Evolutionary conservation across 2,329 filamentous ascomycete species (phyloP), one percentile per base, ranked within the genome.

Genomic region (Phyllosticta citrichinensis): DNA sequence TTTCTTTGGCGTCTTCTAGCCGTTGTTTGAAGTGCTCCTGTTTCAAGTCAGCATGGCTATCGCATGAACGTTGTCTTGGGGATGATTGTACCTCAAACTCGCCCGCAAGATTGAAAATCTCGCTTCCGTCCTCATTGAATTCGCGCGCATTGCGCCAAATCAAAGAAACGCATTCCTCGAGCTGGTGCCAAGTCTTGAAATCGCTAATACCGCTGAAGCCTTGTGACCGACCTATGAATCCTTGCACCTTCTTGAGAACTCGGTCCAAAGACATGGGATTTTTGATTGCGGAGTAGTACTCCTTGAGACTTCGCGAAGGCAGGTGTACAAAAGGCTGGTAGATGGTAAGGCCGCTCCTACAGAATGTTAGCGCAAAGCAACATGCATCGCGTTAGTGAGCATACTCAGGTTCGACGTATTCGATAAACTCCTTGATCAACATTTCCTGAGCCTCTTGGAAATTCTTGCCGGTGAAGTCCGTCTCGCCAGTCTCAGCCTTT

Each of bases 61-160:
- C 8, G 30, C 3, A n/a, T n/a, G 12, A 14, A 47, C n/a, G 19
- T n/a, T 12, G 4, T 52, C 19, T 22, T 5, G 20, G 24, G 40
- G n/a, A 59, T 56, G 51, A 66, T 30, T 74, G 58, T 76, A 90
- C 89, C 83, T 95, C 87, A 6, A 97, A 82, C 63, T 94, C 86
- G 56, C 86, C 83, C 0, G 91, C 90, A 63, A 94, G 79, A 22
- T 83, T 79, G 65, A 86, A 90, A 57, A 96, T 92, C 17, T 91
- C 87, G 68, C 92, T 96, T 3, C 87, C 89, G 69, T 96, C 91
- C 72, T 96, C 90, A 66, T 97, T 97, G 78, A 93, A 97, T 62
- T 87, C 87, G 68, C 86, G 88, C 0, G 91, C 91, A 73, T 97
- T 97, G 56, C 81, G 82, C 92, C 92, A 97, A 52, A 97, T 85